Percentiles rank a stretch among this genome's conserved stretches.
These are phyloP conservation scores for Schizosaccharomyces japonicus DNA, from an alignment of 805 yeast species.

Conservation along the genomic window DNA sequence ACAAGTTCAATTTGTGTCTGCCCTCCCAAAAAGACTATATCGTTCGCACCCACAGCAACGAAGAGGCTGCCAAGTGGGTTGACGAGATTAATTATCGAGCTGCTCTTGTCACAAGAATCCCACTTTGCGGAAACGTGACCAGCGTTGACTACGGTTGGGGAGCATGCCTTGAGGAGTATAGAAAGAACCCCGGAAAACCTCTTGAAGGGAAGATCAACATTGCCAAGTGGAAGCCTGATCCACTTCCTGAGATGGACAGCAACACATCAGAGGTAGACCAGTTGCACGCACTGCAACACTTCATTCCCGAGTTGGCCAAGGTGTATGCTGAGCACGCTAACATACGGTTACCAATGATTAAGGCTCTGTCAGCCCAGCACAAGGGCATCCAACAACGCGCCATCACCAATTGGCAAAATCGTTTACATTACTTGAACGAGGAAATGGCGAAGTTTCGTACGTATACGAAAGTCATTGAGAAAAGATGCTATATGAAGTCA, in stretches of 20 bases:
- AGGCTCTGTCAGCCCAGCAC: background rate
- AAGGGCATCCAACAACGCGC: background rate
- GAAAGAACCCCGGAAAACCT: background rate
- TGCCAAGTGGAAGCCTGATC: background rate
- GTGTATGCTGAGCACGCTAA: background rate
- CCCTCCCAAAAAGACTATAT: too few species aligned
- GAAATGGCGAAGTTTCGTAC: background rate
- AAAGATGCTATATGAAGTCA: too few species aligned
- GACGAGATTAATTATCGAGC: constrained; percentile 80
- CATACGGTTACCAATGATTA: background rate
- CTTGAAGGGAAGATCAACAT: background rate
- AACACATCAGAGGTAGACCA: background rate
- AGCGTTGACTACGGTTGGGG: constrained; percentile 64
- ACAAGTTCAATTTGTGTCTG: too few species aligned
- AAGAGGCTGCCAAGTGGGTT: constrained; percentile 44
- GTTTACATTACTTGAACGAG: background rate
- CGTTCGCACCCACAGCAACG: constrained; percentile 41
- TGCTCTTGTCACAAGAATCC: constrained; percentile 59
- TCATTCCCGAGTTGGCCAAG: background rate
- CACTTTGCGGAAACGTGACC: constrained; percentile 45
- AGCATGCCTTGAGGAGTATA: background rate
- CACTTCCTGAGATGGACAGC: background rate
- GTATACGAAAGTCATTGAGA: background rate
- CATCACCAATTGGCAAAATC: background rate
- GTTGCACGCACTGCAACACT: background rate